These are phyloP conservation scores for Nicotiana knightiana DNA, from an alignment of 257 asterid species.

Conservation along the genomic window DNA sequence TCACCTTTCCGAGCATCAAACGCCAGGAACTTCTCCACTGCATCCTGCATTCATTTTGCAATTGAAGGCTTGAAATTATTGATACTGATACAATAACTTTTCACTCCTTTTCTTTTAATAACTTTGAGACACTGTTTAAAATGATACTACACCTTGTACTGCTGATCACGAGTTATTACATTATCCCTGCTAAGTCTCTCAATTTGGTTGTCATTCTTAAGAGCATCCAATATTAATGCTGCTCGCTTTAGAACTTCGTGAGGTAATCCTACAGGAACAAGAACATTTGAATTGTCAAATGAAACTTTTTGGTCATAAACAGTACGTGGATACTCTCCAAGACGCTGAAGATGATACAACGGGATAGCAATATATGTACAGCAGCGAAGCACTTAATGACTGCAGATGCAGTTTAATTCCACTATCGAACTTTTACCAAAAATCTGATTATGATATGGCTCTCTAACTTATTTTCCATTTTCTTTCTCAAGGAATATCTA, in stretches of 20 bases:
- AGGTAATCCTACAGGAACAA: slow-evolving; percentile 51
- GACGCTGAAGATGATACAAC: not conserved
- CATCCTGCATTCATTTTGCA: slow-evolving; percentile 51
- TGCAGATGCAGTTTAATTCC: not conserved
- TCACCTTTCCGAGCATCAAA: slow-evolving; percentile 62
- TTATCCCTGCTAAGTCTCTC: slow-evolving; percentile 50
- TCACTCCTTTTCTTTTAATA: not conserved
- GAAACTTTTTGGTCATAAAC: not conserved
- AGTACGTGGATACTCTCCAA: not conserved
- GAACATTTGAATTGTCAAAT: not conserved
- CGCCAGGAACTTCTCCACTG: slow-evolving; percentile 63
- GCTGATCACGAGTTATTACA: slow-evolving; percentile 63
- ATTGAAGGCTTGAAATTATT: not conserved
- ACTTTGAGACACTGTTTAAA: not conserved
- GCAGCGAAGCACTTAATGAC: not conserved
- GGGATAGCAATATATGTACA: not conserved
- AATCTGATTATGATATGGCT: too few relatives aligned
- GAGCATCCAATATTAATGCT: slow-evolving; percentile 47
- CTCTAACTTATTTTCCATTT: not conserved
- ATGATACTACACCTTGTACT: slow-evolving; percentile 47
- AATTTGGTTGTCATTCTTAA: slow-evolving; percentile 39
- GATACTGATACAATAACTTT: not conserved
- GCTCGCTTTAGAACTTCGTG: slow-evolving; percentile 73
- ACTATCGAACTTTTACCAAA: not conserved
- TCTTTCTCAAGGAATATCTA: not conserved